These are phyloP conservation scores for Alternaria hordeiaustralica DNA, from an alignment of 2,329 filamentous ascomycete species.

Conservation along the genomic window DNA sequence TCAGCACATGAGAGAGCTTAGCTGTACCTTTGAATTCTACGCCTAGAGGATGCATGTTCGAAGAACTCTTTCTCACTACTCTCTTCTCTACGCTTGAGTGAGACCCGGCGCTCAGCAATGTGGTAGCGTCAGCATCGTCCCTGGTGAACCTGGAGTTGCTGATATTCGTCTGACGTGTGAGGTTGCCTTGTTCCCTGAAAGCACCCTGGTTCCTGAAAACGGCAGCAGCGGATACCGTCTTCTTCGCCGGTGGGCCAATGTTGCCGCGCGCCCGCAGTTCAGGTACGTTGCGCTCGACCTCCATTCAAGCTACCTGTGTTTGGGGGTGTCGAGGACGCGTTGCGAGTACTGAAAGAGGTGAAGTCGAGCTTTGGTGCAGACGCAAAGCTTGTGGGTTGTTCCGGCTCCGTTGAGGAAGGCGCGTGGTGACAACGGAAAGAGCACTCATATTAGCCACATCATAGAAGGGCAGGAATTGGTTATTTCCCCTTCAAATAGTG, in stretches of 20 bases:
- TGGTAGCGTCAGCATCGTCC: background rate
- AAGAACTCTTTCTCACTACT: constrained; percentile 2
- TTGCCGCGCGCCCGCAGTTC: background rate
- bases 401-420: constrained; percentile 14
- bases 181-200: constrained; percentile 8
- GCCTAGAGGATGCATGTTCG: constrained; percentile 32
- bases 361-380: background rate
- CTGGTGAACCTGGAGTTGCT: background rate
- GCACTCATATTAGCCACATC: background rate
- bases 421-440: background rate
- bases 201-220: constrained; percentile 34
- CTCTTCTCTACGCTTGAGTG: constrained; percentile 16
- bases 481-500: background rate
- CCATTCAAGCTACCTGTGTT: background rate
- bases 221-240: constrained; percentile 28
- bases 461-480: background rate
- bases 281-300: background rate
- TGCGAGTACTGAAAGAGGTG: background rate
- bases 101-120: constrained; percentile 3
- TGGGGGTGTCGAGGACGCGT: background rate
- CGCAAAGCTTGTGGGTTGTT: constrained; percentile 5
- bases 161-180: background rate
- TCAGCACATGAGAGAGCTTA: background rate
- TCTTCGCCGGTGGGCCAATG: background rate
- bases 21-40: constrained; percentile 36